phyloP scores from a whole-genome alignment of 1,284 basidiomycete genomes.

The Trichosporon sp. region DNA sequence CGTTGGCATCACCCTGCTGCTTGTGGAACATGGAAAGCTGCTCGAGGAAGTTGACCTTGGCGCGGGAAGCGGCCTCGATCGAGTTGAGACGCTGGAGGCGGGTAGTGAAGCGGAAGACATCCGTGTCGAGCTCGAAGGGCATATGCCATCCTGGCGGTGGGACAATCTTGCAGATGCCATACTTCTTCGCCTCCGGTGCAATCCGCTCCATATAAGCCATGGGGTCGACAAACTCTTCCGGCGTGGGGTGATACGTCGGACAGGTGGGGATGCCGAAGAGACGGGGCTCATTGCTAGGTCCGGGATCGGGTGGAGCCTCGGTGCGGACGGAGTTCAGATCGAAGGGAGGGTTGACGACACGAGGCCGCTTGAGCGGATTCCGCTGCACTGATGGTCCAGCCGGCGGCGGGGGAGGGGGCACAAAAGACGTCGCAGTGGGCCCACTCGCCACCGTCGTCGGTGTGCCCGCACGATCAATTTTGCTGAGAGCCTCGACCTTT shows the following conservation, averaged over 20 bases:
- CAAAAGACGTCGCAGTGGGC: constrained; percentile 46
- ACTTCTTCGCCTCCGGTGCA: constrained; percentile 71
- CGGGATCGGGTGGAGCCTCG: constrained; percentile 41
- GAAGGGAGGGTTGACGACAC: constrained; percentile 46
- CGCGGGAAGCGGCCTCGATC: constrained; percentile 93
- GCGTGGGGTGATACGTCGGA: constrained; percentile 83
- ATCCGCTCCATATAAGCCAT: constrained; percentile 91
- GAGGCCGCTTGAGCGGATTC: constrained; percentile 45
- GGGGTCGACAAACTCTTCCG: constrained; percentile 92
- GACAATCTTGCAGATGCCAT: constrained; percentile 94
- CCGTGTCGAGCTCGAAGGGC: constrained; percentile 93
- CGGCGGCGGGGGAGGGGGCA: constrained; percentile 37
- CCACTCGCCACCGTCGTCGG: constrained; percentile 33
- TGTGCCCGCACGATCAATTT: constrained; percentile 46
- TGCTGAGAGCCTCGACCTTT: constrained; percentile 49
- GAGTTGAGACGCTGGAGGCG: constrained; percentile 93
- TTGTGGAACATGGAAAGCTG: constrained; percentile 91
- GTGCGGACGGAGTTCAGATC: constrained; percentile 43
- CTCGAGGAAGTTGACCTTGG: constrained; percentile 95
- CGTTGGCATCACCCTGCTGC: constrained; percentile 81
- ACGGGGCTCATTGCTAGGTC: constrained; percentile 53
- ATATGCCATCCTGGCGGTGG: constrained; percentile 93
- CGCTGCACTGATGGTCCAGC: constrained; percentile 31
- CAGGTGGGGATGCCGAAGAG: constrained; percentile 88
- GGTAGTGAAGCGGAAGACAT: constrained; percentile 78